These are phyloP conservation scores for Lagenidium sp. DNA, from an alignment of 352 stramenopile species.

Conservation along the genomic window DNA sequence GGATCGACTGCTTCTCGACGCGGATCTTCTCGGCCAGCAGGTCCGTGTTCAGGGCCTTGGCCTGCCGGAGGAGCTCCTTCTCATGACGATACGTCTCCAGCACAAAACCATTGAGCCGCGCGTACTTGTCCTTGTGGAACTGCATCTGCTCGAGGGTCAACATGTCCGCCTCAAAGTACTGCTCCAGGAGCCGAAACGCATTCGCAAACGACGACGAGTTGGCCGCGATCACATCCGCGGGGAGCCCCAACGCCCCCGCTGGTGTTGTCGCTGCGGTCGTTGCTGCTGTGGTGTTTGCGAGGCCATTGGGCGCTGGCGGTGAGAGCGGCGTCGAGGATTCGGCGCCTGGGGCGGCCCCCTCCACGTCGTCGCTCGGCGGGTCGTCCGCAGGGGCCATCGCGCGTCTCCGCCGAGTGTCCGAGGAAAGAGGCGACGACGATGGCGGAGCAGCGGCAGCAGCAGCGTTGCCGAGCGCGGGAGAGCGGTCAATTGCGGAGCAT, in stretches of 20 bases:
- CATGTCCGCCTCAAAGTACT: conserved; percentile 83
- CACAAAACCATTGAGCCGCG: conserved; percentile 54
- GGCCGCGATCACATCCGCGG: conserved; percentile 17
- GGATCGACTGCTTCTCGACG: conserved; percentile 81
- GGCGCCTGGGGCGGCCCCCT: too few relatives aligned
- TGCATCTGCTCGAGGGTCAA: conserved; percentile 67
- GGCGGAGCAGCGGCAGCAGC: too few relatives aligned
- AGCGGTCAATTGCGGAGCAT: too few relatives aligned
- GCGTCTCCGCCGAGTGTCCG: too few relatives aligned
- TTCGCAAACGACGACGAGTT: conserved; percentile 50
- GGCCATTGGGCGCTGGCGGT: too few relatives aligned
- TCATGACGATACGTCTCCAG: conserved; percentile 78
- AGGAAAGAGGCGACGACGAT: too few relatives aligned
- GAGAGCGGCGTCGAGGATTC: too few relatives aligned
- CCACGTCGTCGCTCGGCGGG: too few relatives aligned
- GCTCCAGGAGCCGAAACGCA: conserved; percentile 68
- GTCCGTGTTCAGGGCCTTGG: conserved; percentile 79
- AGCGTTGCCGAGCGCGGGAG: too few relatives aligned
- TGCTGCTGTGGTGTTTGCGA: conserved; percentile 2
- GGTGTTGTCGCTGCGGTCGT: conserved; percentile 6
- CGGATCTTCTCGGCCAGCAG: conserved; percentile 81
- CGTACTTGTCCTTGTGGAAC: conserved; percentile 79
- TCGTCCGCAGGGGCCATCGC: too few relatives aligned
- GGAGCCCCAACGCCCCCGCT: conserved; percentile 1
- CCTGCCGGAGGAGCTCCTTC: conserved; percentile 68